Evolutionary conservation across 129 eudicot genomes (phyloP).

Genomic region (Logfia minima): DNA sequence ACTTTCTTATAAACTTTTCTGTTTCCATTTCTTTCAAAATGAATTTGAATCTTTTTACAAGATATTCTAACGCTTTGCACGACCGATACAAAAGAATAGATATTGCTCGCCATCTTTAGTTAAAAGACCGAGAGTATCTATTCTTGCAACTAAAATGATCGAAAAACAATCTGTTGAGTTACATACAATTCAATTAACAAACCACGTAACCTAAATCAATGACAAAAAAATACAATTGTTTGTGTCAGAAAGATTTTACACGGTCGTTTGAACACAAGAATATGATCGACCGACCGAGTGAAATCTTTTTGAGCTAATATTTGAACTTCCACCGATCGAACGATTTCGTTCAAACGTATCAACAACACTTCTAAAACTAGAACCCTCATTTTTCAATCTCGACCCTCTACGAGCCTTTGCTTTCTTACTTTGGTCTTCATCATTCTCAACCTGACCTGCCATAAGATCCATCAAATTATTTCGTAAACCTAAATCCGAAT

Average conservation of each 20-base stretch:
- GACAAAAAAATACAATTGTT: neutral
- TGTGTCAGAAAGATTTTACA: conserved; percentile 8
- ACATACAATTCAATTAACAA: conserved; percentile 23
- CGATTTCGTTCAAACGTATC: conserved; percentile 24
- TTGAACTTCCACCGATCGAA: conserved; percentile 41
- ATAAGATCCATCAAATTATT: conserved; percentile 79
- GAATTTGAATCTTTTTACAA: neutral
- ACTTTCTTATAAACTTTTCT: neutral
- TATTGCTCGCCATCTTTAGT: neutral
- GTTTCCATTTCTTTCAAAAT: neutral
- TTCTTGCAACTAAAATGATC: neutral
- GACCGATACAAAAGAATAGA: conserved; percentile 22
- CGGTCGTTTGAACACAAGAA: conserved; percentile 24
- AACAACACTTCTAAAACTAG: conserved; percentile 44
- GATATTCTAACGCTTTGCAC: conserved; percentile 14
- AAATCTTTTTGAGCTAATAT: conserved; percentile 24
- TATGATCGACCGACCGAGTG: conserved; percentile 32
- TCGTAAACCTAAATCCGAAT: conserved; percentile 77
- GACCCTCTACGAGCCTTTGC: conserved; percentile 15
- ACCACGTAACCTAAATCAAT: conserved; percentile 24
- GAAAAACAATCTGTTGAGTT: conserved; percentile 15
- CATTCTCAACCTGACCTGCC: conserved; percentile 40
- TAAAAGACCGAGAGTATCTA: conserved; percentile 11
- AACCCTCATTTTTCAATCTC: conserved; percentile 32
- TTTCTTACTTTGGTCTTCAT: conserved; percentile 28